Evolutionary conservation across 768 basidiomycete species (phyloP).

Genomic region (Amanita polypyramis): DNA sequence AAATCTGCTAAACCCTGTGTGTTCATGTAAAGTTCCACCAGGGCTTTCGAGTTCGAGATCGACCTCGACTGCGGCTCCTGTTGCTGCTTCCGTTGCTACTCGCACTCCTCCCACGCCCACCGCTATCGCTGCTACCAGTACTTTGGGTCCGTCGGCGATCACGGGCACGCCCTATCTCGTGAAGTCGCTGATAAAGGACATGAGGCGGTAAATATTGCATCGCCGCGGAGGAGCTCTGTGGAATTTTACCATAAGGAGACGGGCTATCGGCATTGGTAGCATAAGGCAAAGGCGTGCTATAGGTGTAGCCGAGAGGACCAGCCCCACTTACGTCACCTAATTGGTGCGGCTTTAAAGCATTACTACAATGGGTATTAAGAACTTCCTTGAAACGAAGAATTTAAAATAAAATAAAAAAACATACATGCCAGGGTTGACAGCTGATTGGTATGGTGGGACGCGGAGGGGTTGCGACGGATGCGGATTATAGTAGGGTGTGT

Average conservation of each 20-base stretch:
- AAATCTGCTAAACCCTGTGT: not conserved
- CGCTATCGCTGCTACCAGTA: not conserved
- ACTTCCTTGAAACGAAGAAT: not conserved
- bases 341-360: not conserved
- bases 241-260: not conserved
- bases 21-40: slow-evolving; percentile 7
- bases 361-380: not conserved
- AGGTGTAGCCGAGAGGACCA: slow-evolving; percentile 1
- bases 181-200: slow-evolving; percentile 9
- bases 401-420: no score
- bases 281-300: slow-evolving; percentile 5
- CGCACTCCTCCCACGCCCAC: slow-evolving; percentile 2
- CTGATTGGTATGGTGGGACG: not conserved
- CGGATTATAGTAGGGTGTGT: slow-evolving; percentile 3
- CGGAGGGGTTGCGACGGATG: slow-evolving; percentile 7
- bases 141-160: slow-evolving; percentile 1
- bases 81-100: not conserved
- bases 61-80: slow-evolving; percentile 4
- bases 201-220: slow-evolving; percentile 7
- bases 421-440: slow-evolving; percentile 2
- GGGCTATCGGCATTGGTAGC: slow-evolving; percentile 3
- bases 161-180: slow-evolving; percentile 6
- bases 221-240: not conserved
- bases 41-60: slow-evolving; percentile 4
- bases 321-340: not conserved